Evolutionary conservation across 2,329 filamentous ascomycete species (phyloP).

Genomic region (Stromatinia cepivora): DNA sequence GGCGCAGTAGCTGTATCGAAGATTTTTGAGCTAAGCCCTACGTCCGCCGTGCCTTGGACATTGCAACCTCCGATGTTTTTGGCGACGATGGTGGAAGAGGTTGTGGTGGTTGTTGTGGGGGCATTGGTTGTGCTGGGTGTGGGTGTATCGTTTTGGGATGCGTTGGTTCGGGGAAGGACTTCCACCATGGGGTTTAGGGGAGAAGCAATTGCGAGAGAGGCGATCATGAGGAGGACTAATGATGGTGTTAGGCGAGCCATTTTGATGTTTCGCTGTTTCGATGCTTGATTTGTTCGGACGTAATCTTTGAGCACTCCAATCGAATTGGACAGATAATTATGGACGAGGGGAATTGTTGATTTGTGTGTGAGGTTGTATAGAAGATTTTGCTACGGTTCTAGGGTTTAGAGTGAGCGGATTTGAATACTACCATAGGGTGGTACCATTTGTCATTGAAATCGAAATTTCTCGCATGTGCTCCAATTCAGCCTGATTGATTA

Average conservation of each 20-base stretch:
- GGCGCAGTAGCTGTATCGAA: neutral
- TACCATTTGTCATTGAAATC: slow-evolving; percentile 11
- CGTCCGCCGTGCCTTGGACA: slow-evolving; percentile 12
- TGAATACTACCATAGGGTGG: neutral
- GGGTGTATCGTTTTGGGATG: neutral
- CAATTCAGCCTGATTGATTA: neutral
- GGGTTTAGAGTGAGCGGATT: neutral
- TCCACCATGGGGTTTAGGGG: neutral
- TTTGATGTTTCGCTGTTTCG: neutral
- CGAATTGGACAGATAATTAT: neutral
- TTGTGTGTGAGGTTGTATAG: neutral
- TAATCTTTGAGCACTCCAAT: neutral
- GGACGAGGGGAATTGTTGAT: neutral
- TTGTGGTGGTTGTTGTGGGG: neutral
- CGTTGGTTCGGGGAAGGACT: neutral
- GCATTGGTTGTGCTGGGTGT: neutral
- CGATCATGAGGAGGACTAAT: neutral
- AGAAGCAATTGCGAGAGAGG: neutral
- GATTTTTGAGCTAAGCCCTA: neutral
- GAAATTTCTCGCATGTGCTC: neutral
- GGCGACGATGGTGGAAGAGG: neutral
- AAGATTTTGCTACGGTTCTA: too few relatives aligned
- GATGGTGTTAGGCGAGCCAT: neutral
- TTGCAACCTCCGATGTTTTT: slow-evolving; percentile 18
- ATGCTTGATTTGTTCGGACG: neutral